Conservation (phyloP, 768 basidiomycete species). For the Trametes cubensis region DNA sequence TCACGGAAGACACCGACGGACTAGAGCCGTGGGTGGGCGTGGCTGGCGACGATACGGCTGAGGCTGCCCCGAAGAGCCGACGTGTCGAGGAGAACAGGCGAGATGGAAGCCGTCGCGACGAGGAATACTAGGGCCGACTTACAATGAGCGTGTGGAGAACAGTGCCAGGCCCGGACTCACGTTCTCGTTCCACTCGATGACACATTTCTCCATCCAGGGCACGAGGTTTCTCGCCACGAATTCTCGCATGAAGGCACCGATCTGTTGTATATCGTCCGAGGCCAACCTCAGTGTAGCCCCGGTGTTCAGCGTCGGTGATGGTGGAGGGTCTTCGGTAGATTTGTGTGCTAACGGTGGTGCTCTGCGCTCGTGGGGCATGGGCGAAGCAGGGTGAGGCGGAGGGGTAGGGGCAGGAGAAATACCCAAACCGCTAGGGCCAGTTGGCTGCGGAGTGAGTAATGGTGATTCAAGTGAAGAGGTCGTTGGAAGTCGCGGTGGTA, state of each 20-base stretch:
- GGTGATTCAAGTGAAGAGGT: slow-evolving; percentile 42
- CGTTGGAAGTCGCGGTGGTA: slow-evolving; percentile 68
- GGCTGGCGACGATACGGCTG: slow-evolving; percentile 40
- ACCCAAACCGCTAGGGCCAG: neutral
- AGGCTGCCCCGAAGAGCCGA: slow-evolving; percentile 70
- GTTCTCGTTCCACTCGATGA: slow-evolving; percentile 91
- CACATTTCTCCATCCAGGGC: slow-evolving; percentile 96
- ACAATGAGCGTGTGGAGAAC: neutral
- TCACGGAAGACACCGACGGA: slow-evolving; percentile 41
- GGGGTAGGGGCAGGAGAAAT: slow-evolving; percentile 15
- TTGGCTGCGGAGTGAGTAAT: slow-evolving; percentile 29
- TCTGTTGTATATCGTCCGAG: slow-evolving; percentile 74
- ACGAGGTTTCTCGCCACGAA: slow-evolving; percentile 87
- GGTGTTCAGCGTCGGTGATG: slow-evolving; percentile 1
- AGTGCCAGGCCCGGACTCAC: slow-evolving; percentile 39
- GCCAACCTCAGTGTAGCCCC: slow-evolving; percentile 51
- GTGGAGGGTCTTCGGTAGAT: neutral
- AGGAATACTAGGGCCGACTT: slow-evolving; percentile 55
- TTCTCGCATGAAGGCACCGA: slow-evolving; percentile 81
- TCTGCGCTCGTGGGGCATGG: slow-evolving; percentile 18
- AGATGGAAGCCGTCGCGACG: slow-evolving; percentile 77
- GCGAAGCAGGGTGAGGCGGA: slow-evolving; percentile 26
- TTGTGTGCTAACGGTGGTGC: slow-evolving; percentile 19
- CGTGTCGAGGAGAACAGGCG: slow-evolving; percentile 87
- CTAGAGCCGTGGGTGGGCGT: slow-evolving; percentile 43